Base-by-base conservation (phyloP, 352 stramenopile genomes). In the Globisporangium emineosum region DNA sequence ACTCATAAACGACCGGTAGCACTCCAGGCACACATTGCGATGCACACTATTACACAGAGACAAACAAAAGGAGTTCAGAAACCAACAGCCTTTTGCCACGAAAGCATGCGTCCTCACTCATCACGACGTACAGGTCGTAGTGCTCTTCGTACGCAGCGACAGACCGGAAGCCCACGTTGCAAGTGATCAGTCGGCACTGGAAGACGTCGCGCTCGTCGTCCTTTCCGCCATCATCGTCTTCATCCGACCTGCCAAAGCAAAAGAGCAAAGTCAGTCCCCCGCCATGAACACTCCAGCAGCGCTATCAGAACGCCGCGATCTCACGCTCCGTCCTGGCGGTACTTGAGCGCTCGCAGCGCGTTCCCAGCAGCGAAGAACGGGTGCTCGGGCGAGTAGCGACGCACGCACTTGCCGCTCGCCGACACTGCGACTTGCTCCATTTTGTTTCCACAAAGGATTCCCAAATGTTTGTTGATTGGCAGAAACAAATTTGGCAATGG, bases 111-210 rank as follows among this genome's bases (percentile, higher is more conserved):
- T 21, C 45, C 32, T 53, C 32, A n/a, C 21, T 23, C 29, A 55
- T 63, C 33, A 52, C 29, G 42, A 49, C 69, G 59, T 70, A 88
- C 79, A 88, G 74, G 54, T 85, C 75, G 62, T 88, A 88, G 64
- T 88, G 79, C 27, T 88, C 79, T 66, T 88, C 77, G 56, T 86
- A 88, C 3, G 69, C 73, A 21, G 60, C 64, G 35, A 81, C 43
- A 19, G 77, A 79, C n/a, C 68, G 66, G 57, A 86, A 88, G 13
- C 33, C 70, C 5, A 81, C 63, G 35, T 77, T 67, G 63, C 79
- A 88, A 45, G 73, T 76, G 42, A 75, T 65, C 37, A 88, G 63
- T n/a, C 68, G 68, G 52, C 79, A 88, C 23, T 64, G 70, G 30
- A 88, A 78, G 37, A 57, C 13, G 19, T 51, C 40, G 7, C 40